A percentile compares a stretch with the other conserved stretches of the same genome.
Evolutionary conservation across 2,329 filamentous ascomycete species (phyloP).

Genomic region (Hypoxylon sp.): DNA sequence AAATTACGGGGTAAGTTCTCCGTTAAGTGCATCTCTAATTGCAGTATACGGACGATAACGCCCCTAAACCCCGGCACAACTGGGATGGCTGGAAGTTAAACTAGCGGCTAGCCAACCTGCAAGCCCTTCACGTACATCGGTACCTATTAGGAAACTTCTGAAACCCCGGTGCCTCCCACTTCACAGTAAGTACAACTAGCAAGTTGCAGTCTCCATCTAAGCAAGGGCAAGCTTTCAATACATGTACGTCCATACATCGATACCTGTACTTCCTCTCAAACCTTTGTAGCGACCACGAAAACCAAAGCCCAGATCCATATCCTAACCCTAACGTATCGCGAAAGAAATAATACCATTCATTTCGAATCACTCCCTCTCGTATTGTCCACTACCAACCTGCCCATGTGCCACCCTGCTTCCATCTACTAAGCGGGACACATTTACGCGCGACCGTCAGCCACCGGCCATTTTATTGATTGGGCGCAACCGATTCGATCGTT

Average conservation of each 20-base stretch:
- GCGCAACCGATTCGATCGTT: slow-evolving; percentile 44
- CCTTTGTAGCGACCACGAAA: slow-evolving; percentile 24
- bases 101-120: slow-evolving; percentile 10
- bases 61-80: slow-evolving; percentile 23
- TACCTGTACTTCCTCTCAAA: slow-evolving; percentile 3
- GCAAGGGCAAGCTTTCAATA: slow-evolving; percentile 26
- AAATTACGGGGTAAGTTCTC: slow-evolving; percentile 29
- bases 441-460: slow-evolving; percentile 38
- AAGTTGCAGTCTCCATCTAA: slow-evolving; percentile 16
- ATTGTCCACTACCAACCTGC: slow-evolving; percentile 11
- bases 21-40: slow-evolving; percentile 38
- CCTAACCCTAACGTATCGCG: slow-evolving; percentile 16
- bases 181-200: slow-evolving; percentile 12
- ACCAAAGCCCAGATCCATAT: slow-evolving; percentile 10
- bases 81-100: slow-evolving; percentile 14
- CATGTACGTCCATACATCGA: not conserved
- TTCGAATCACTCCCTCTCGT: slow-evolving; percentile 27
- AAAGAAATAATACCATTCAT: slow-evolving; percentile 18
- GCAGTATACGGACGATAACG: slow-evolving; percentile 33
- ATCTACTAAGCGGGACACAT: slow-evolving; percentile 37
- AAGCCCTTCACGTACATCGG: slow-evolving; percentile 9
- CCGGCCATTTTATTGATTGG: slow-evolving; percentile 35
- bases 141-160: slow-evolving; percentile 20
- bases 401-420: slow-evolving; percentile 18
- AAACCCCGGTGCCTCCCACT: slow-evolving; percentile 39